Base-by-base conservation (phyloP, 371 early-diverging fungal species). In the Mucor indicus region DNA sequence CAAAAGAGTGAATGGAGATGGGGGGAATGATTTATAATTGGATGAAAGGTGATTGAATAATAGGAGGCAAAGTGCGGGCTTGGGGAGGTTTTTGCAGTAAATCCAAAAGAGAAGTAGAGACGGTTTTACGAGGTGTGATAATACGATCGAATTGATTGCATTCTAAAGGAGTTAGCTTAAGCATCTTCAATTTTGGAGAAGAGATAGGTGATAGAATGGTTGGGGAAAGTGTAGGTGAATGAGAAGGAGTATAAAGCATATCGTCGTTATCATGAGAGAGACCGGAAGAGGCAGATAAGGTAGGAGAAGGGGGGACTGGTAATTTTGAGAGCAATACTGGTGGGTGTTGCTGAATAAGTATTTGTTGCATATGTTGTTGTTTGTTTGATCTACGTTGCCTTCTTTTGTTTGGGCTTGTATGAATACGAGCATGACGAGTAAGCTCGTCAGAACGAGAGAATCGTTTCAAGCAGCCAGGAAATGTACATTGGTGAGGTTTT, bases 401-500 rank as follows among this genome's bases (percentile, higher is more conserved):
- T 51, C 61, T 56, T 35, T 60, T 57, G 40, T 60, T 55, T 1
- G 72, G 75, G 13, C 73, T 69, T 11, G 76, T 75, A 62, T 89
- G 90, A 49, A 87, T 89, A 49, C 84, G 83, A 57, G 81, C 79
- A 75, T 93, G 93, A 30, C 89, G 77, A 36, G 89, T 87, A 33
- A 96, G 67, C 69, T 94, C 93, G 67, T 95, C 96, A 22, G 90
- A 88, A 27, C 93, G 84, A 35, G 92, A 87, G 71, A 95, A 95
- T 10, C 86, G 78, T 67, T 92, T 92, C 41, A 80, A 80, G 61
- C 95, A 95, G 33, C 83, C 83, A n/a, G 77, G 67, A 51, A 79
- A 83, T 15, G 80, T 76, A 71, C 95, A 95, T 49, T 81, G 84
- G 64, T 85, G 89, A 21, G 95, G 93, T 47, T 86, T 90, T 64